Base-by-base conservation (phyloP, 345 rosid species). In the Camelina laxa region DNA sequence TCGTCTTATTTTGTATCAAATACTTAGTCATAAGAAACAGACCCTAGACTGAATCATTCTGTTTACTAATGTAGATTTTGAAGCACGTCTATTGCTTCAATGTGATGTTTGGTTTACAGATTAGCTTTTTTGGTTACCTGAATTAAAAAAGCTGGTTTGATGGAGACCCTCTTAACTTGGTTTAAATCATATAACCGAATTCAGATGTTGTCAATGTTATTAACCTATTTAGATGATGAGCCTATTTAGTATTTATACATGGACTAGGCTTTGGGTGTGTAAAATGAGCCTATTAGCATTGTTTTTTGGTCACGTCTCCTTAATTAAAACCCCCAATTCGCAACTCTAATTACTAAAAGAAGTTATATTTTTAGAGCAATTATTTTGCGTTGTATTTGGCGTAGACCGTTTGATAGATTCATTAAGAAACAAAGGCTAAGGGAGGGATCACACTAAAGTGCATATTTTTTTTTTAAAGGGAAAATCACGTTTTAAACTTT, bases 1-100 rank as follows among this genome's bases (percentile, higher is more conserved):
- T 35, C 15, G 24, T 75, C 27, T 47, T 22, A 38, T 22, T 67
- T 19, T 67, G 61, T 75, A 27, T 17, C 42, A 22, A 59, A 65
- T 8, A 19, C n/a, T 4, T 12, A 4, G 54, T 63, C n/a, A 36
- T 16, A 61, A 53, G 9, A 62, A 6, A 12, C 67, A 49, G 50
- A 48, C 58, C 22, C 14, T 62, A 62, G 76, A 3, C 30, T 61
- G 42, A 50, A 50, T 27, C n/a, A 61, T n/a, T 60, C 74, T 21
- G 35, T 59, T 14, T 48, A 6, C 9, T 20, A 2, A 9, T 36
- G 41, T 36, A 44, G 69, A 51, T 51, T 51, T 51, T 72, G 30
- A 60, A 30, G 41, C 41, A 36, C 41, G 12, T 36, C 41, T 36
- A 12, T 36, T 36, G 12, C 15, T 56, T 12, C n/a, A 12, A 13